Evolutionary conservation across 306 rosid species (phyloP).

Genomic region (Lagenaria siceraria): DNA sequence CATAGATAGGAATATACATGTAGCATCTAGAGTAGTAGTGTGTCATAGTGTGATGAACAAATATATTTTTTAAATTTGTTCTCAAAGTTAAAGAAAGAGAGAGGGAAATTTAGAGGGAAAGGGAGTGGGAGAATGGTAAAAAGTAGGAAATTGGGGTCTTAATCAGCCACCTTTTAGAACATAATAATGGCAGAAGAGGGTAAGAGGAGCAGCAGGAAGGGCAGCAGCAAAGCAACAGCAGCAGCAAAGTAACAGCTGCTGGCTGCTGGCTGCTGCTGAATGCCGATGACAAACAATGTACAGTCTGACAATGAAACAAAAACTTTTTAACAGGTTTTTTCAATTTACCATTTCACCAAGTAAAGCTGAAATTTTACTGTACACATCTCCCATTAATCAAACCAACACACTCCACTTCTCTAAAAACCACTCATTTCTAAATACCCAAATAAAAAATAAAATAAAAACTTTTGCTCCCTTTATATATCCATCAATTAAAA

Average conservation of each 20-base stretch:
- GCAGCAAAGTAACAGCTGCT: not conserved
- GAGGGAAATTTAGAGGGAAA: not conserved
- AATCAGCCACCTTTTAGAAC: not conserved
- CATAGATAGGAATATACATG: no score
- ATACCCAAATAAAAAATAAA: no score
- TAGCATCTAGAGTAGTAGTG: no score
- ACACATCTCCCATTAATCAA: not conserved
- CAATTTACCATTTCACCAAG: not conserved
- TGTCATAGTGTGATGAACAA: no score
- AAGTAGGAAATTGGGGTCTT: not conserved
- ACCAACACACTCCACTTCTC: not conserved
- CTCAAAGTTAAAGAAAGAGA: no score
- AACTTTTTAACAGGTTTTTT: not conserved
- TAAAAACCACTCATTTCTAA: no score
- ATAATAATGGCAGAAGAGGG: conserved; percentile 2
- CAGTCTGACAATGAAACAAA: not conserved
- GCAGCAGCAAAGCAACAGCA: not conserved
- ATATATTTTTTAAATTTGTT: no score
- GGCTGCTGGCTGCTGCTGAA: not conserved
- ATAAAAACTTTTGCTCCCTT: not conserved
- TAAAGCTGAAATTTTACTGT: not conserved
- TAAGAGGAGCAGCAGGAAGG: not conserved
- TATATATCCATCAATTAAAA: not conserved
- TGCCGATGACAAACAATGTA: not conserved
- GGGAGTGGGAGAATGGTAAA: no score